Percentiles rank a stretch among this genome's conserved stretches.
phyloP scores from a whole-genome alignment of 768 basidiomycete species.

The Tricholoma sp. region DNA sequence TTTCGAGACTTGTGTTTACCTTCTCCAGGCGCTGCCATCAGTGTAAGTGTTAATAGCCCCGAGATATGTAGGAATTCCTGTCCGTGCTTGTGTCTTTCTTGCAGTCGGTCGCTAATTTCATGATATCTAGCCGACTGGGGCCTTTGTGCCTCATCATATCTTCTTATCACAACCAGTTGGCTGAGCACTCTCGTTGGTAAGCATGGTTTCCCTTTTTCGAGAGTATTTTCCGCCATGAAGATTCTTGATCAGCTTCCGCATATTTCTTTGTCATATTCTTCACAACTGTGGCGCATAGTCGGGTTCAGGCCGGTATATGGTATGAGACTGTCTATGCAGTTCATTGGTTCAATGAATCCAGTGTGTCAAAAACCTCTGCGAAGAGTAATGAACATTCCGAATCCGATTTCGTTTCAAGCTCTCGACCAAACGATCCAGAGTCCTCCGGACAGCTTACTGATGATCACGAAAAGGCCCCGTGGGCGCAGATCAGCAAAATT shows the following conservation, averaged over 20 bases:
- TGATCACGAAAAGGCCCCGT: constrained; percentile 36
- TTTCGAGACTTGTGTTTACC: neutral
- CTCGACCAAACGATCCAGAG: constrained; percentile 23
- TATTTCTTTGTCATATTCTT: constrained; percentile 55
- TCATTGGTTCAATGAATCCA: constrained; percentile 47
- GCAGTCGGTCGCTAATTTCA: constrained; percentile 4
- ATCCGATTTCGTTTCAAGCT: constrained; percentile 6
- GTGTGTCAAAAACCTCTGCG: neutral
- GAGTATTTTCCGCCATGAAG: neutral
- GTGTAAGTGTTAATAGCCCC: constrained; percentile 39
- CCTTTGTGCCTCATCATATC: constrained; percentile 41
- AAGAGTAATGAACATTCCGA: neutral
- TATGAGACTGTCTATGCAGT: constrained; percentile 42
- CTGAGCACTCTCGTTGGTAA: constrained; percentile 40
- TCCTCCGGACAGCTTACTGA: constrained; percentile 8
- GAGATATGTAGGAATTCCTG: constrained; percentile 24
- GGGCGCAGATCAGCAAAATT: constrained; percentile 39
- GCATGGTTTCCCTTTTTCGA: constrained; percentile 13
- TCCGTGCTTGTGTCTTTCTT: constrained; percentile 18
- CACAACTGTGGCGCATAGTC: constrained; percentile 39
- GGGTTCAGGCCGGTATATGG: constrained; percentile 47
- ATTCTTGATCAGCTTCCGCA: constrained; percentile 32
- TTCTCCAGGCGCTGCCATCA: constrained; percentile 42
- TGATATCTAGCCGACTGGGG: constrained; percentile 31
- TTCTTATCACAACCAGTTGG: constrained; percentile 47